Conservation (phyloP, 2,329 filamentous ascomycete genomes). For the Fusarium sp. region DNA sequence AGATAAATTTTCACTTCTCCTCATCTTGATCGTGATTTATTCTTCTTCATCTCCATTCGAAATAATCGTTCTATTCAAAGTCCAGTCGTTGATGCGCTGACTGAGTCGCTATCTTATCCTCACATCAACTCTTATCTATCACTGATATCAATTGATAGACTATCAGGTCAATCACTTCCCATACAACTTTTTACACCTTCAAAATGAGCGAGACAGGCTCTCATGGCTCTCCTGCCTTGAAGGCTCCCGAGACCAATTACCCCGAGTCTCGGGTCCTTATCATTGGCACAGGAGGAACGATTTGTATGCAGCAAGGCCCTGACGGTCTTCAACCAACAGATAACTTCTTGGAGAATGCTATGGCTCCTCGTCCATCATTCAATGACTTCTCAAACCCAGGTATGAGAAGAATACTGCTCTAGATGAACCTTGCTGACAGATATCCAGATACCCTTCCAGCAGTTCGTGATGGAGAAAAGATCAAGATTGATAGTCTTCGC, state of each 20-base stretch:
- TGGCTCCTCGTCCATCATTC: constrained; percentile 85
- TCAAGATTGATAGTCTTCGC: constrained; percentile 73
- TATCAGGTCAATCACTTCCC: neutral
- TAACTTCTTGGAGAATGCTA: constrained; percentile 83
- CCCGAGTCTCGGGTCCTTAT: constrained; percentile 86
- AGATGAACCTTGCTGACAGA: neutral
- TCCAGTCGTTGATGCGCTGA: neutral
- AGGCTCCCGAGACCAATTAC: constrained; percentile 46
- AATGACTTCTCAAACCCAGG: constrained; percentile 68
- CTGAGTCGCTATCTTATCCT: constrained; percentile 13
- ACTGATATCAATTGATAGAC: neutral
- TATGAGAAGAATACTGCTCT: constrained; percentile 25
- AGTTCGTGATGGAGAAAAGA: constrained; percentile 58
- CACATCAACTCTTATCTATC: constrained; percentile 16
- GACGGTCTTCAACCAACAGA: constrained; percentile 83
- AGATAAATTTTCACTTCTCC: constrained; percentile 20
- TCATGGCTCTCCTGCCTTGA: constrained; percentile 13
- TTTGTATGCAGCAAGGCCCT: constrained; percentile 87
- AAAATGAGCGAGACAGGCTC: constrained; percentile 24
- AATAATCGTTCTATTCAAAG: neutral
- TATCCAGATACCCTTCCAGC: constrained; percentile 59
- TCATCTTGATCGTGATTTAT: neutral
- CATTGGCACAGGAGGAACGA: constrained; percentile 89
- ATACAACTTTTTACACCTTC: neutral
- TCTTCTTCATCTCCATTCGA: neutral